A percentile compares a stretch with the other conserved stretches of the same genome.
phyloP scores from a whole-genome alignment of 192 early-diverging fungal species.

The Oehlia diaphana region DNA sequence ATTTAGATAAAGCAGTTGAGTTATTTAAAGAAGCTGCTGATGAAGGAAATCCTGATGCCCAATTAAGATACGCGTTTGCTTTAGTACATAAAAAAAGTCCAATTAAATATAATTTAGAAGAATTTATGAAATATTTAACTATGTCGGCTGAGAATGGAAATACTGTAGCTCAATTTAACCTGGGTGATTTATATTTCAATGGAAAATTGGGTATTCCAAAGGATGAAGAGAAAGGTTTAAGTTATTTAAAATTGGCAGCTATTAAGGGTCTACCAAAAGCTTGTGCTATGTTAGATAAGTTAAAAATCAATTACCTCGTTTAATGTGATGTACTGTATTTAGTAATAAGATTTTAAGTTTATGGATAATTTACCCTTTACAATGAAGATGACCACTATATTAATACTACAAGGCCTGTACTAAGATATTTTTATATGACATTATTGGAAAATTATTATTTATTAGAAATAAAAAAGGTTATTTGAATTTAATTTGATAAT shows the following conservation, averaged over 20 bases:
- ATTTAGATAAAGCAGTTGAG: background rate
- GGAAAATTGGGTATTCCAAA: background rate
- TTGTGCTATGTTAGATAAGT: no score
- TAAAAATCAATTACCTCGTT: no score
- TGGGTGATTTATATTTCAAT: conserved; percentile 3
- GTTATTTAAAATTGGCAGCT: conserved; percentile 11
- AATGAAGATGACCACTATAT: no score
- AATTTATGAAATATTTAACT: background rate
- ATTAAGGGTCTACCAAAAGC: background rate
- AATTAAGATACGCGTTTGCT: background rate
- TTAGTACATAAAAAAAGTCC: background rate
- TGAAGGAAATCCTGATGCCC: background rate
- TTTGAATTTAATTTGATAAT: no score
- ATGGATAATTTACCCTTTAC: no score
- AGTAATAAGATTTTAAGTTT: no score
- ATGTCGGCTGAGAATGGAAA: conserved; percentile 2
- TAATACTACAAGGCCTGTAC: no score
- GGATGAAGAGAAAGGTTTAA: background rate
- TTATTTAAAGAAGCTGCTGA: conserved; percentile 6
- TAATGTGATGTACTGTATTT: no score
- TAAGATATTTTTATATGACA: no score
- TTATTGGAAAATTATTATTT: no score
- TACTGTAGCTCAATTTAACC: background rate
- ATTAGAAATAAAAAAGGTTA: no score
- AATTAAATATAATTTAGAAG: background rate